Evolutionary conservation across 345 rosid species (phyloP), one percentile per base, ranked within the genome.

Genomic region (Rubroshorea leprosula): DNA sequence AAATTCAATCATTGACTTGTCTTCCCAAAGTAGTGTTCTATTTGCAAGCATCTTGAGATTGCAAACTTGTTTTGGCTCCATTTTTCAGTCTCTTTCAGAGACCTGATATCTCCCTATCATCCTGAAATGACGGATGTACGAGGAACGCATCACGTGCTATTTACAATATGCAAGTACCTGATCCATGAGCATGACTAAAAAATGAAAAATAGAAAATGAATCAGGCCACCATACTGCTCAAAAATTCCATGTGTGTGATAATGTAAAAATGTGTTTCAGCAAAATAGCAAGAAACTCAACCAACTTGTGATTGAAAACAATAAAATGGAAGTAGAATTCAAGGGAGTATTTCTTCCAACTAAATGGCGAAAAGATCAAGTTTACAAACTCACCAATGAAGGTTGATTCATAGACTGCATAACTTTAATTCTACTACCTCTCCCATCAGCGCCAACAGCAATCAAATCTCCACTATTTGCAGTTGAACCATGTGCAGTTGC

Each of bases 401-500:
- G 67, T 55, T 69, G 82, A 54, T 74, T 74, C 51, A 67, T 46
- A 62, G 96, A 72, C 76, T 92, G 83, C 74, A 82, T 57, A 27
- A 86, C 82, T 74, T 93, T 87, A 54, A 89, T 25, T 73, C 81
- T 83, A 57, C 99, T 96, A 61, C 95, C 97, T 77, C 85, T 82
- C 21, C 99, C 97, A 76, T 93, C 96, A 54, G 90, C 80, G 54
- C 97, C 97, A 62, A 83, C 72, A 60, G 90, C 60, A 64, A 90
- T 85, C 44, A 93, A 67, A 76, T 77, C 80, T 57, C 88, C 75
- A 29, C 66, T 79, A 41, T 59, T 75, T 64, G 72, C 29, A 41
- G 63, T 70, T 35, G 65, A 51, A 43, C 78, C 69, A 35, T 63
- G 68, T 25, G 60, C 14, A 13, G 5, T 6, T 44, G 64, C 17